Conservation (phyloP, 2,329 filamentous ascomycete genomes). For the Rhynchosporium graminicola region DNA sequence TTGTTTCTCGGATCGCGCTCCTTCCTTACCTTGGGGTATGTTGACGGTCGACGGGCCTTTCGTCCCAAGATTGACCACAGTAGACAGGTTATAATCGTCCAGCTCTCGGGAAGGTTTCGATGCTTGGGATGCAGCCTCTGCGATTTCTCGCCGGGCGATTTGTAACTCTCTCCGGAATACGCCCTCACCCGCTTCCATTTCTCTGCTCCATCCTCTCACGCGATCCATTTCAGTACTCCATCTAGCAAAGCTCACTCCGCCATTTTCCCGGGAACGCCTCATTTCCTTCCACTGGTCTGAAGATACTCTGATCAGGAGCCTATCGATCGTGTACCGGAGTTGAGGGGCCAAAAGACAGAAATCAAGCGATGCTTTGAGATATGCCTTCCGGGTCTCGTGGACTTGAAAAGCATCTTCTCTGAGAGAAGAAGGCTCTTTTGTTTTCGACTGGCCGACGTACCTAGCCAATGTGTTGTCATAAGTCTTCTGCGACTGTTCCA, state of each 20-base stretch:
- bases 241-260: constrained; percentile 60
- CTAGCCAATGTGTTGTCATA: constrained; percentile 81
- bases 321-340: constrained; percentile 80
- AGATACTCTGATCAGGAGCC: constrained; percentile 80
- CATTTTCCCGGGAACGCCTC: constrained; percentile 67
- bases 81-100: constrained; percentile 88
- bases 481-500: constrained; percentile 79
- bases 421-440: constrained; percentile 87
- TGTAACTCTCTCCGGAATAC: constrained; percentile 81
- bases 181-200: constrained; percentile 89
- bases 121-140: constrained; percentile 69
- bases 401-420: constrained; percentile 95
- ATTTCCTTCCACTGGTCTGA: constrained; percentile 88
- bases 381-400: constrained; percentile 87
- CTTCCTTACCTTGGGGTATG: constrained; percentile 53
- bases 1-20: constrained; percentile 70
- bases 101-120: constrained; percentile 86
- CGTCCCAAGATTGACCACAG: constrained; percentile 81
- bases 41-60: constrained; percentile 61
- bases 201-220: constrained; percentile 86
- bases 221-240: constrained; percentile 84
- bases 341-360: constrained; percentile 88
- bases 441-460: constrained; percentile 83
- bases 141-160: constrained; percentile 76
- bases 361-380: constrained; percentile 90